A percentile compares a stretch with the other conserved stretches of the same genome.
Evolutionary conservation across 768 basidiomycete species (phyloP).

Genomic region (Mycena floridula): DNA sequence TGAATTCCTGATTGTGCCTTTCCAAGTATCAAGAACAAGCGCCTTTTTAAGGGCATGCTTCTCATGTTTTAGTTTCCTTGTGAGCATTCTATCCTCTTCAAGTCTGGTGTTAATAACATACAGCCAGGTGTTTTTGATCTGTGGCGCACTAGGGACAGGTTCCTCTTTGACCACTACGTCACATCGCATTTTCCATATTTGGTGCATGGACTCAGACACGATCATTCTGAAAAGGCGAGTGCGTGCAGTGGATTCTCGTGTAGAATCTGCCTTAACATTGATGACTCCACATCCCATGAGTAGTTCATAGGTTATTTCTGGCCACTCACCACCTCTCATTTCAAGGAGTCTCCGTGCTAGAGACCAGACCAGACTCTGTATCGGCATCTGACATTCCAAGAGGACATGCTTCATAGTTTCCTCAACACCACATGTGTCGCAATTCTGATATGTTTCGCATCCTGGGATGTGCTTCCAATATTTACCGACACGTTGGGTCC

Average conservation of each 20-base stretch:
- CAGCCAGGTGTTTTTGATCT: too few species aligned
- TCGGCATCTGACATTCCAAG: neutral
- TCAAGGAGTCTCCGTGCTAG: slow-evolving; percentile 3
- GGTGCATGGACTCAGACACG: neutral
- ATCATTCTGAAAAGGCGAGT: neutral
- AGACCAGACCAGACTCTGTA: neutral
- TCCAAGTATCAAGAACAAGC: slow-evolving; percentile 8
- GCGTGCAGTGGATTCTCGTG: neutral
- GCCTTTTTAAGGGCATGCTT: neutral
- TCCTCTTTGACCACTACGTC: neutral
- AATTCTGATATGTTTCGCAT: neutral
- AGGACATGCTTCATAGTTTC: neutral
- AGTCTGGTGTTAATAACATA: slow-evolving; percentile 5
- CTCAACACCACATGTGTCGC: neutral
- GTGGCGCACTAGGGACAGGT: neutral
- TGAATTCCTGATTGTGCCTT: neutral
- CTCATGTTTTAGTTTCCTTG: neutral
- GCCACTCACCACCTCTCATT: neutral
- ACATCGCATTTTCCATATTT: neutral
- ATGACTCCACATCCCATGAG: slow-evolving; percentile 6
- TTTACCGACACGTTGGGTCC: neutral
- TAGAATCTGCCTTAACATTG: neutral
- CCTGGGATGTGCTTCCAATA: neutral
- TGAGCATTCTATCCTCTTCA: neutral
- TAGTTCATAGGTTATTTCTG: neutral